phyloP scores from a whole-genome alignment of 805 yeast species.

The Kodamaea kakaduensis region DNA sequence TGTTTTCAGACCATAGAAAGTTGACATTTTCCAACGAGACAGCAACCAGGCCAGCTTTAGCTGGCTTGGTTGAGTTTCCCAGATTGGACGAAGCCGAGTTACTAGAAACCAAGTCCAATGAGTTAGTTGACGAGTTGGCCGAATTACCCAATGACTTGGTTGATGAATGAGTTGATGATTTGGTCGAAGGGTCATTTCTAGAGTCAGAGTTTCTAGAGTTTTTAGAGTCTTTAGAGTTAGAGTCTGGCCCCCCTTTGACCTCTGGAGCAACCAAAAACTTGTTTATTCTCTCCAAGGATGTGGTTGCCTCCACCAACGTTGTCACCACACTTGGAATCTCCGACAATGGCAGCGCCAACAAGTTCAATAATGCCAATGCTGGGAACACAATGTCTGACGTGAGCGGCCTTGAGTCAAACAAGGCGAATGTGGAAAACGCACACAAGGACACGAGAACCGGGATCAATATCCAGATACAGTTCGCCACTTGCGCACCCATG shows the following conservation, averaged over 20 bases:
- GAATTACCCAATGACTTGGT: constrained; percentile 13
- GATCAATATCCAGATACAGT: constrained; percentile 23
- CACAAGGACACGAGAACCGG: constrained; percentile 23
- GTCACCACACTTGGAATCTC: constrained; percentile 57
- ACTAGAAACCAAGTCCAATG: constrained; percentile 19
- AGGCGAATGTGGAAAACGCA: constrained; percentile 19
- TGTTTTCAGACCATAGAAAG: constrained; percentile 1
- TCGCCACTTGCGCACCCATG: constrained; percentile 11
- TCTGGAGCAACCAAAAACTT: constrained; percentile 38
- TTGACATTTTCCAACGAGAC: constrained; percentile 1
- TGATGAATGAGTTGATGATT: too few species aligned
- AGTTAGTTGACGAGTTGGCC: constrained; percentile 16
- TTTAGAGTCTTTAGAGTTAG: too few species aligned
- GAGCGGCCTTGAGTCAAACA: constrained; percentile 16
- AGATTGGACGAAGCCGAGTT: constrained; percentile 5
- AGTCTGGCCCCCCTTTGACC: too few species aligned
- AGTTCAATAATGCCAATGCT: constrained; percentile 23
- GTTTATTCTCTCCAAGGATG: constrained; percentile 52
- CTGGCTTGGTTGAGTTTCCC: not conserved
- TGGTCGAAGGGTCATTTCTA: constrained; percentile 11
- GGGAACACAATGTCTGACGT: constrained; percentile 27
- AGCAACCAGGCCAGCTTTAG: constrained; percentile 1
- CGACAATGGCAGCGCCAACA: constrained; percentile 56
- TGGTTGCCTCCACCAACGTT: constrained; percentile 53
- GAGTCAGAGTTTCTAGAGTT: too few species aligned